phyloP scores from a whole-genome alignment of 306 rosid genomes.

The Abrus pulchellus region DNA sequence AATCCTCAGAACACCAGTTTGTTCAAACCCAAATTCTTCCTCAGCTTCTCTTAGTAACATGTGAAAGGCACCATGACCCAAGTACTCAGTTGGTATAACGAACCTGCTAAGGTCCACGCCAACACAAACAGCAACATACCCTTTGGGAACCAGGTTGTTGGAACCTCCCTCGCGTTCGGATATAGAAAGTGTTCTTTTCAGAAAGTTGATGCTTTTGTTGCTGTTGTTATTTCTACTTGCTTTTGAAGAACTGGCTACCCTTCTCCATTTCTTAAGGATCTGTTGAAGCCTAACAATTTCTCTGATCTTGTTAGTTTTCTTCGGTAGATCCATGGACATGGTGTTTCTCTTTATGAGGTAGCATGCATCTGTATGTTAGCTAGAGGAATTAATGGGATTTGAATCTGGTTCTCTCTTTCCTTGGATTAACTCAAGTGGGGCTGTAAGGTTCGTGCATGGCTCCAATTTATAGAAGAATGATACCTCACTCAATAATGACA shows the following conservation, averaged over 20 bases:
- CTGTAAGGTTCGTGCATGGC: conserved; percentile 38
- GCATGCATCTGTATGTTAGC: neutral
- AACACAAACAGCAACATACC: conserved; percentile 84
- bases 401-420: conserved; percentile 20
- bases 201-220: conserved; percentile 68
- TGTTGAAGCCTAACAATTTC: conserved; percentile 94
- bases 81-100: conserved; percentile 77
- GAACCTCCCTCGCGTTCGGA: conserved; percentile 55
- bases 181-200: conserved; percentile 76
- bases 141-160: conserved; percentile 75
- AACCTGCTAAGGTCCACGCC: conserved; percentile 80
- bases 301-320: conserved; percentile 88
- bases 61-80: conserved; percentile 76
- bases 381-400: conserved; percentile 1
- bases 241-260: conserved; percentile 73
- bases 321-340: conserved; percentile 69
- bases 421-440: conserved; percentile 39
- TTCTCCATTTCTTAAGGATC: conserved; percentile 96
- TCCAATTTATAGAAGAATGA: conserved; percentile 60
- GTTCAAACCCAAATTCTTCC: conserved; percentile 94
- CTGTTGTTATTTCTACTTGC: conserved; percentile 34
- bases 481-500: neutral
- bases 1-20: conserved; percentile 82
- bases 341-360: conserved; percentile 8
- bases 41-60: conserved; percentile 83